These are phyloP conservation scores for Nemania serpens DNA, from an alignment of 2,329 filamentous ascomycete genomes.

Conservation along the genomic window DNA sequence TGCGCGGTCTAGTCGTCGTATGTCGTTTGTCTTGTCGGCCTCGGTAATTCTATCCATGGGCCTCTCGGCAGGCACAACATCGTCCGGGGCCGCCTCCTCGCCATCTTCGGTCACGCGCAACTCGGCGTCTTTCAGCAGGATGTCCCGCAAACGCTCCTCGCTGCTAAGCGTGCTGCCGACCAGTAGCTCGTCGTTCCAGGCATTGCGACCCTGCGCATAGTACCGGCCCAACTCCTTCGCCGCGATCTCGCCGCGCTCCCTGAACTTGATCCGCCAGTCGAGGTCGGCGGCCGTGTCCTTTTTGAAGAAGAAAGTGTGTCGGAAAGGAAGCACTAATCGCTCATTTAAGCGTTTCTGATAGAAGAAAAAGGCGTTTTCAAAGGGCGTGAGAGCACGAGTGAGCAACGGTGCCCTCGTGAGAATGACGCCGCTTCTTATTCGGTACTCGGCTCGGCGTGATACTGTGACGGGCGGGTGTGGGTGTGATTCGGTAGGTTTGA, in stretches of 20 bases:
- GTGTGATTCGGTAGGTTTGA: constrained; percentile 42
- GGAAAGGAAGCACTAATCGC: constrained; percentile 84
- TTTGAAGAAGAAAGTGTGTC: constrained; percentile 93
- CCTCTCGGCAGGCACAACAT: constrained; percentile 70
- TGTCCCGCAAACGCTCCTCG: constrained; percentile 67
- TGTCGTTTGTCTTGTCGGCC: constrained; percentile 76
- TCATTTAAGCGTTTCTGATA: constrained; percentile 98
- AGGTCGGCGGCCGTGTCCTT: constrained; percentile 80
- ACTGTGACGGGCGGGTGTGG: constrained; percentile 39
- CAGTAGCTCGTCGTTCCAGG: constrained; percentile 91
- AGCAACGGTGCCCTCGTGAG: constrained; percentile 87
- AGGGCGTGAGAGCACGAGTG: constrained; percentile 80
- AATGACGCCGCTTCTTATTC: constrained; percentile 70
- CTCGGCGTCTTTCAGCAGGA: constrained; percentile 77
- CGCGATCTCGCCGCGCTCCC: constrained; percentile 72
- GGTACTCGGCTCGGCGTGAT: constrained; percentile 46
- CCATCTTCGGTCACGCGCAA: constrained; percentile 63
- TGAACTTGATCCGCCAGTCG: constrained; percentile 88
- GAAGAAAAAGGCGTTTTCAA: constrained; percentile 93
- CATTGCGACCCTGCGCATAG: constrained; percentile 68
- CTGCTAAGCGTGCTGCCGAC: constrained; percentile 72
- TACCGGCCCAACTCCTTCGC: constrained; percentile 87
- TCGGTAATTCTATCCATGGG: constrained; percentile 74
- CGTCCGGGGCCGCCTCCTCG: constrained; percentile 60
- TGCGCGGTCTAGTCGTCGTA: constrained; percentile 76